Evolutionary conservation across 345 rosid genomes (phyloP).

Genomic region (Erodium maritimum): DNA sequence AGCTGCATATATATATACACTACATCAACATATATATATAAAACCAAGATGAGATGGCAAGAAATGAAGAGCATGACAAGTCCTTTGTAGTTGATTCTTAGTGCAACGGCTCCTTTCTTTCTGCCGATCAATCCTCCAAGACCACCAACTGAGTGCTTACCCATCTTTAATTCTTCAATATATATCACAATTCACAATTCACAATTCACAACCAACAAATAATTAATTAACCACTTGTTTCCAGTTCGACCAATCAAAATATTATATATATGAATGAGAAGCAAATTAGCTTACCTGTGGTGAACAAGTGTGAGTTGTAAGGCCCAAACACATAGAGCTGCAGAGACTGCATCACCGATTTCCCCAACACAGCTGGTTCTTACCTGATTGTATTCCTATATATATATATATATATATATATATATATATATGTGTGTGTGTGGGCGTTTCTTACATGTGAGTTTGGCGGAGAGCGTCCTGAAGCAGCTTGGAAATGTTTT

Average conservation of each 20-base stretch:
- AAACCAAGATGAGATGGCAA: constrained; percentile 47
- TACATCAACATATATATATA: too few relatives aligned
- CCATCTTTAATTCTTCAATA: constrained; percentile 29
- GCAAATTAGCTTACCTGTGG: constrained; percentile 15
- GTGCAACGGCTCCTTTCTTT: constrained; percentile 43
- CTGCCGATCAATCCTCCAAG: constrained; percentile 34
- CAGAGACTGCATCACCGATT: constrained; percentile 39
- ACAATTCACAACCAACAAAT: too few relatives aligned
- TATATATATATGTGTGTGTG: too few relatives aligned
- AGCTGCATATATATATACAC: constrained; percentile 16
- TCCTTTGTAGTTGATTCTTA: constrained; percentile 32
- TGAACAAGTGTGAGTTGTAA: constrained; percentile 13
- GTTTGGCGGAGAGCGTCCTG: constrained; percentile 26
- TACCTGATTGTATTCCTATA: too few relatives aligned
- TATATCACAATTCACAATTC: too few relatives aligned
- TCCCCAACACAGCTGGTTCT: too few relatives aligned
- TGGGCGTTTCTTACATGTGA: constrained; percentile 27
- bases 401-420: too few relatives aligned
- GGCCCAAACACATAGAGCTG: constrained; percentile 36
- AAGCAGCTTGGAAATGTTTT: constrained; percentile 18
- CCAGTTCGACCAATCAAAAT: too few relatives aligned
- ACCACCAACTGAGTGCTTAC: constrained; percentile 32
- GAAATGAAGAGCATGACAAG: constrained; percentile 33
- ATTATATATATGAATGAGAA: too few relatives aligned
- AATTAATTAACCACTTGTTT: too few relatives aligned